Evolutionary conservation across 805 yeast species (phyloP).

Genomic region (Yarrowia keelungensis): DNA sequence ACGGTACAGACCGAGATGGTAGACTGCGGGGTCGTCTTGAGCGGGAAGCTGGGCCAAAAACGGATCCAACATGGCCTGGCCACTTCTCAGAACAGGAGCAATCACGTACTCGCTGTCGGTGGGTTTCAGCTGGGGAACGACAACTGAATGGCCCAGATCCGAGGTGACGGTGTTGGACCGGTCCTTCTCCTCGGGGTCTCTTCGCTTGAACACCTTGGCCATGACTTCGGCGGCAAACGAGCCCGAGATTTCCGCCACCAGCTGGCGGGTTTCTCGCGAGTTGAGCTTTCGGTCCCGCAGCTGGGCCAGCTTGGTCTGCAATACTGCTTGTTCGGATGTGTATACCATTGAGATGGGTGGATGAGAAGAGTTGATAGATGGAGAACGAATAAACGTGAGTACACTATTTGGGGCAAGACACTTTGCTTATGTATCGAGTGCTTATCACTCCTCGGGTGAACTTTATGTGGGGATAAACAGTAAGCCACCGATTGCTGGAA

Average conservation of each 20-base stretch:
- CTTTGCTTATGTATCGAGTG: slow-evolving; percentile 19
- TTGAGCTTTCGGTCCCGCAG: slow-evolving; percentile 43
- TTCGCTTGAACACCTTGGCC: slow-evolving; percentile 40
- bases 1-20: slow-evolving; percentile 49
- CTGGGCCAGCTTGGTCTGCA: slow-evolving; percentile 45
- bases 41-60: slow-evolving; percentile 47
- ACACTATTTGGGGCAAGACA: background rate
- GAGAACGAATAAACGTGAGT: too few relatives aligned
- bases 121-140: slow-evolving; percentile 41
- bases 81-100: slow-evolving; percentile 49
- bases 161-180: slow-evolving; percentile 38
- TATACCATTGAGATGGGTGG: slow-evolving; percentile 37
- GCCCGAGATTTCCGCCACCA: slow-evolving; percentile 44
- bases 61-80: slow-evolving; percentile 48
- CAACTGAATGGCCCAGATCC: slow-evolving; percentile 38
- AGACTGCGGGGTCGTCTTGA: slow-evolving; percentile 46
- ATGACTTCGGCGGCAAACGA: slow-evolving; percentile 47
- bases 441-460: slow-evolving; percentile 23
- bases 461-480: background rate
- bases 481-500: too few relatives aligned
- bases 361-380: too few relatives aligned
- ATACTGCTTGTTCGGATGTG: slow-evolving; percentile 45
- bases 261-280: slow-evolving; percentile 43
- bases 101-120: slow-evolving; percentile 42
- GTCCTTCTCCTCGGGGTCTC: slow-evolving; percentile 9